phyloP scores from a whole-genome alignment of 371 early-diverging fungal species.

The Zychaea mexicana region DNA sequence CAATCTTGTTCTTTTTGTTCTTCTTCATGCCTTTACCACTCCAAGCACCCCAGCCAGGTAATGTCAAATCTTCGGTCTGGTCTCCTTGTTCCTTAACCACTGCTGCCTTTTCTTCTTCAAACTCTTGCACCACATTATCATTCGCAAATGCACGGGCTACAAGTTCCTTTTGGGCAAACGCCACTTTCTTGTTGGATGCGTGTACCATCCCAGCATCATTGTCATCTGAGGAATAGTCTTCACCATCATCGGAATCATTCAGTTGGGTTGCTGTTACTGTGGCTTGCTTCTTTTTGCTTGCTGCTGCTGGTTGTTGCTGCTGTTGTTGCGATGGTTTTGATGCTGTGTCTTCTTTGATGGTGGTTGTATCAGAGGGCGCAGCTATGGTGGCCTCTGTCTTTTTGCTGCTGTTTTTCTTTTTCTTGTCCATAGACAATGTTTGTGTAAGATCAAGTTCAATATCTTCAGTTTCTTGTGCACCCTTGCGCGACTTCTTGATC shows the following conservation, averaged over 20 bases:
- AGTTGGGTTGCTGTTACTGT: conserved; percentile 2
- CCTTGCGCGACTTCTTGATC: conserved; percentile 53
- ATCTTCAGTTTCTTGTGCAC: conserved; percentile 49
- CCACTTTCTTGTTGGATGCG: conserved; percentile 42
- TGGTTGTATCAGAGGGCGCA: not conserved
- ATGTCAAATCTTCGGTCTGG: conserved; percentile 77
- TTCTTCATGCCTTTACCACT: conserved; percentile 74
- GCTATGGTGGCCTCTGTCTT: no score
- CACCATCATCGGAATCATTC: conserved; percentile 5
- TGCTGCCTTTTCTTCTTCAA: conserved; percentile 82
- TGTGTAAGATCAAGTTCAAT: conserved; percentile 63
- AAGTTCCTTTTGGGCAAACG: conserved; percentile 82
- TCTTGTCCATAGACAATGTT: conserved; percentile 26
- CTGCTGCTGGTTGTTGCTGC: conserved; percentile 2
- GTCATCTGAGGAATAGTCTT: conserved; percentile 25
- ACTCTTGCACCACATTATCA: conserved; percentile 88
- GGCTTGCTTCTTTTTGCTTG: conserved; percentile 13
- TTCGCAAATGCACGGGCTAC: conserved; percentile 93
- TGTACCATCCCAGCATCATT: conserved; percentile 47
- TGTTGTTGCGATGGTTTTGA: not conserved
- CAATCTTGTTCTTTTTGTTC: conserved; percentile 52
- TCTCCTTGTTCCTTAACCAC: conserved; percentile 73
- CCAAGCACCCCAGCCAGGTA: conserved; percentile 98
- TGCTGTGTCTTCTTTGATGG: not conserved
- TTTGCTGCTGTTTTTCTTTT: conserved; percentile 19